phyloP scores from a whole-genome alignment of 345 rosid species.

The Euphorbia pulcherrima region DNA sequence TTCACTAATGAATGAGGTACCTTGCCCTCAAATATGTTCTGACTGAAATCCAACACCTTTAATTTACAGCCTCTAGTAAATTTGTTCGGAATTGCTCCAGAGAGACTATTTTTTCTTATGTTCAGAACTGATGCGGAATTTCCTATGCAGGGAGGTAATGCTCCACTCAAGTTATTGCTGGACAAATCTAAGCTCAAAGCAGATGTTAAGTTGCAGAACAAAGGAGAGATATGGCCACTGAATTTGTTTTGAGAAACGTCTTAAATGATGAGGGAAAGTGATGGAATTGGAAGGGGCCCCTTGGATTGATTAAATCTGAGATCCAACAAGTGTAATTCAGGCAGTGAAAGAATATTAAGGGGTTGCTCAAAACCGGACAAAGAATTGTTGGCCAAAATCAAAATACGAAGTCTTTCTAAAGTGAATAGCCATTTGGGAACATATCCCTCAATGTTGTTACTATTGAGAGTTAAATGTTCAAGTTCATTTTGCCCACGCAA shows the following conservation, averaged over 20 bases:
- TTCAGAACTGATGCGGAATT: background rate
- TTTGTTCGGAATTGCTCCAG: background rate
- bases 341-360: background rate
- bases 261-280: background rate
- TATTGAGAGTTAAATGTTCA: background rate
- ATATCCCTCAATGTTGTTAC: slow-evolving; percentile 18
- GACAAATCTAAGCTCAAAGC: background rate
- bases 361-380: slow-evolving; percentile 13
- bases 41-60: background rate
- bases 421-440: slow-evolving; percentile 8
- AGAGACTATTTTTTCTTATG: background rate
- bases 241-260: background rate
- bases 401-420: rapidly evolving
- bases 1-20: slow-evolving; percentile 11
- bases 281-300: slow-evolving; percentile 10
- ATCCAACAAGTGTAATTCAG: background rate
- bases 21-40: slow-evolving; percentile 15
- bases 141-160: background rate
- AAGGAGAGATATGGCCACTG: background rate
- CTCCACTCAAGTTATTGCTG: background rate
- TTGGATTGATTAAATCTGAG: slow-evolving; percentile 2
- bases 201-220: slow-evolving; percentile 2
- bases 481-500: slow-evolving; percentile 15
- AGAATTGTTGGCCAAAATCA: slow-evolving; percentile 11
- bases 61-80: background rate